Conservation (phyloP, 768 basidiomycete genomes). For the Lactarius sanguifluus region DNA sequence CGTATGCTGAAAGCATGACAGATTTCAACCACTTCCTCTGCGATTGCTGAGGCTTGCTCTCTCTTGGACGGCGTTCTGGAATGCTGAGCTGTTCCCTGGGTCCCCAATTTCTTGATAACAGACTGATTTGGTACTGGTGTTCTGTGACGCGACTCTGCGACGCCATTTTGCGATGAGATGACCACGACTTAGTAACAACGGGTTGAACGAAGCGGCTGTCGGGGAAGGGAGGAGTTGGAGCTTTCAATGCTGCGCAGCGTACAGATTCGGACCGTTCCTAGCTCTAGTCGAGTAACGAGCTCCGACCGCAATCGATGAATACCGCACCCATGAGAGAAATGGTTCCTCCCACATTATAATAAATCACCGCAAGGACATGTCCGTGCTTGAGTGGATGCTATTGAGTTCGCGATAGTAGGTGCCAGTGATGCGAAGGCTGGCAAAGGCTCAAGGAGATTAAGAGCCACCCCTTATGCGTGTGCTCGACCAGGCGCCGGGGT, state of each 20-base stretch:
- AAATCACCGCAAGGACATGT: too few species aligned
- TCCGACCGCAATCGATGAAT: background rate
- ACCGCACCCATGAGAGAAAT: background rate
- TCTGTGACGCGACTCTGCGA: background rate
- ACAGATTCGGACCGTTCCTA: background rate
- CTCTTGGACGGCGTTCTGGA: slow-evolving; percentile 16
- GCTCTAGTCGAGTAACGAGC: too few species aligned
- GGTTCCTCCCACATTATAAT: background rate
- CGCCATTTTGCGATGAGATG: too few species aligned
- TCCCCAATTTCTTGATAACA: background rate
- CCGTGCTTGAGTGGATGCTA: too few species aligned
- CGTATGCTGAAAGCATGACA: slow-evolving; percentile 6
- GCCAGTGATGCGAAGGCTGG: too few species aligned
- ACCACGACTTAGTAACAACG: background rate
- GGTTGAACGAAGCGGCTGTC: background rate
- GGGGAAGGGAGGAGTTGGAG: background rate
- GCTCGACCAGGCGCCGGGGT: too few species aligned
- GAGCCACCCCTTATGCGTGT: too few species aligned
- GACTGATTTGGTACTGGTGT: background rate
- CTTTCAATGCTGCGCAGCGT: background rate
- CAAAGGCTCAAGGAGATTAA: too few species aligned
- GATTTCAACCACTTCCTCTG: slow-evolving; percentile 17
- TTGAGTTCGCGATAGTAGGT: too few species aligned
- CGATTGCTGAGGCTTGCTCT: slow-evolving; percentile 21
- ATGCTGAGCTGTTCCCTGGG: background rate